These are phyloP conservation scores for Diaporthe velutina DNA, from an alignment of 2,329 filamentous ascomycete genomes.

Conservation along the genomic window DNA sequence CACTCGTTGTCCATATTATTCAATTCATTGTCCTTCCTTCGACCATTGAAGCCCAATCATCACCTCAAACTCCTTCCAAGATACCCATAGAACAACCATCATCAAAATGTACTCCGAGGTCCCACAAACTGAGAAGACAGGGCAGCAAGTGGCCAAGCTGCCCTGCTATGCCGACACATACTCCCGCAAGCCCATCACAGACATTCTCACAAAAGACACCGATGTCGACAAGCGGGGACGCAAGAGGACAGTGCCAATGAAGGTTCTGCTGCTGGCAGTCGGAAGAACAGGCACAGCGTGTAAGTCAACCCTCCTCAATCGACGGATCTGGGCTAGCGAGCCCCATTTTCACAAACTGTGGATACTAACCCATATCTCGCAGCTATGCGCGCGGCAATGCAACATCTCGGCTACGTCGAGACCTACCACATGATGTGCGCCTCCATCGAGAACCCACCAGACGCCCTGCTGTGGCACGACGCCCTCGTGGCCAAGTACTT, in stretches of 20 bases:
- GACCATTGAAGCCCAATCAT: not conserved
- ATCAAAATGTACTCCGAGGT: constrained; percentile 36
- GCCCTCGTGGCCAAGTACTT: constrained; percentile 68
- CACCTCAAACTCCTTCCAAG: not conserved
- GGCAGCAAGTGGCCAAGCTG: constrained; percentile 34
- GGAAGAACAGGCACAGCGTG: constrained; percentile 79
- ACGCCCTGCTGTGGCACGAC: constrained; percentile 78
- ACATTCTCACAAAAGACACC: constrained; percentile 75
- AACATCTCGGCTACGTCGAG: constrained; percentile 75
- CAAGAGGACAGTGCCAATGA: constrained; percentile 77
- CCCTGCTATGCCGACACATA: constrained; percentile 47
- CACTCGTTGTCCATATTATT: constrained; percentile 19
- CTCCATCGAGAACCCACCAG: constrained; percentile 76
- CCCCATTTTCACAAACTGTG: not conserved
- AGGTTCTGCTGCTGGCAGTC: constrained; percentile 76
- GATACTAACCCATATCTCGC: constrained; percentile 13
- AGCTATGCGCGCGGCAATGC: constrained; percentile 75
- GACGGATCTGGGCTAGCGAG: not conserved
- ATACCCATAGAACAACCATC: not conserved
- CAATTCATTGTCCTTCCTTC: constrained; percentile 1
- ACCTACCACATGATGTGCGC: constrained; percentile 82
- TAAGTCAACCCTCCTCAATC: constrained; percentile 53
- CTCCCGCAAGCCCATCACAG: constrained; percentile 61
- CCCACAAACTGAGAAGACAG: not conserved
- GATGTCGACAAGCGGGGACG: constrained; percentile 76